Evolutionary conservation across 345 rosid species (phyloP).

Genomic region (Acer saccharum): DNA sequence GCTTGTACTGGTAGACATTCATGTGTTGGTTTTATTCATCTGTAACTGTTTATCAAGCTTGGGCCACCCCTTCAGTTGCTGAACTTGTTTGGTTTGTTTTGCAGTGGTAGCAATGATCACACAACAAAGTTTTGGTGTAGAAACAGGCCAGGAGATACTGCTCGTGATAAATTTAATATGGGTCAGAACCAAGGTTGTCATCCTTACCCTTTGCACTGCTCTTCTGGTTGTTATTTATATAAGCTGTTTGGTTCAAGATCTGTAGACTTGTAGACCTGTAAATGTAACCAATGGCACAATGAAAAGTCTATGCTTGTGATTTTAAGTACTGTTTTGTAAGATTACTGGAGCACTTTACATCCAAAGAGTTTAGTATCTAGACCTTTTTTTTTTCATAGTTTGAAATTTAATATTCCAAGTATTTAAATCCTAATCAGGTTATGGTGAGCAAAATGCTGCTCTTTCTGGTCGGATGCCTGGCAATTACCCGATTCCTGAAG

Average conservation of each 20-base stretch:
- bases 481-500: constrained; percentile 66
- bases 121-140: constrained; percentile 98
- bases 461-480: constrained; percentile 78
- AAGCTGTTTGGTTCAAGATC: neutral
- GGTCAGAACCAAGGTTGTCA: constrained; percentile 75
- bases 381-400: neutral
- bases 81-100: constrained; percentile 31
- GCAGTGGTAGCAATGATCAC: constrained; percentile 98
- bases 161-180: constrained; percentile 73
- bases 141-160: constrained; percentile 93
- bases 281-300: neutral
- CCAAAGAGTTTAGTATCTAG: neutral
- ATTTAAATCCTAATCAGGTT: constrained; percentile 45
- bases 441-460: constrained; percentile 76
- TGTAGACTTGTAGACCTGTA: neutral
- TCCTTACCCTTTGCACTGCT: neutral
- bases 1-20: neutral
- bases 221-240: neutral
- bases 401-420: constrained; percentile 15
- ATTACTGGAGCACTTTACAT: neutral
- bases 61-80: constrained; percentile 16
- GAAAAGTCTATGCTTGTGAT: neutral
- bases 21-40: constrained; percentile 15
- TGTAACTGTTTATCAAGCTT: constrained; percentile 8
- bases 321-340: neutral